Conservation (phyloP, 2,329 filamentous ascomycete species). For the Cadophora luteo-olivacea region DNA sequence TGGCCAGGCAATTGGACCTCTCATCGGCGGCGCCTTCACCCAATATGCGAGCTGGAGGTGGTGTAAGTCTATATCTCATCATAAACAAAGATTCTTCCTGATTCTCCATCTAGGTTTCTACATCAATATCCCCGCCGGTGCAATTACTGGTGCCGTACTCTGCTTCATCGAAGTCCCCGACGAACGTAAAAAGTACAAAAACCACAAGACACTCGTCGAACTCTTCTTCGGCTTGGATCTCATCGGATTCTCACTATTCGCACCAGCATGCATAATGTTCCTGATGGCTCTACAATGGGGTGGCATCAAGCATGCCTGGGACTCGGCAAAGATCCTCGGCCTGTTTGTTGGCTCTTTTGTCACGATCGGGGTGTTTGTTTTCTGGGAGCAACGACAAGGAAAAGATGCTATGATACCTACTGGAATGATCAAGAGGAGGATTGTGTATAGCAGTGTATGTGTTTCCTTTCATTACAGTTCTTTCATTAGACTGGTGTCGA, state of each 20-base stretch:
- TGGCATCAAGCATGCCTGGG: constrained; percentile 44
- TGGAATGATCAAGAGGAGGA: constrained; percentile 32
- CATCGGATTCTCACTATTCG: constrained; percentile 44
- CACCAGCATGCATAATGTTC: constrained; percentile 43
- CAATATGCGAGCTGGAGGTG: constrained; percentile 14
- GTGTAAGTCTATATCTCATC: neutral
- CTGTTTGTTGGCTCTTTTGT: constrained; percentile 36
- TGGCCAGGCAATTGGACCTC: constrained; percentile 8
- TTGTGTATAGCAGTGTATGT: constrained; percentile 28
- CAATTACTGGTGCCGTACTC: neutral
- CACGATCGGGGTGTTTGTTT: constrained; percentile 36
- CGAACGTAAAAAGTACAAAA: neutral
- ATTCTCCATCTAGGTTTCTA: neutral
- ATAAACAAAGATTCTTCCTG: neutral
- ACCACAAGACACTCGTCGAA: neutral
- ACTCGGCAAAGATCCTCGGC: constrained; percentile 36
- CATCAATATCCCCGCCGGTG: constrained; percentile 4
- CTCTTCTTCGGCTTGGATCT: constrained; percentile 41
- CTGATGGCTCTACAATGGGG: constrained; percentile 47
- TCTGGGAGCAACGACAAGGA: constrained; percentile 36
- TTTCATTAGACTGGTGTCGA: too few species aligned
- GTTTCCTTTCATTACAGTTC: too few species aligned
- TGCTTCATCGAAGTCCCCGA: constrained; percentile 1
- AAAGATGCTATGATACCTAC: constrained; percentile 41
- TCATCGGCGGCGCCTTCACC: constrained; percentile 5